Conservation (phyloP, 176 grass and related monocot genomes). For the Stipa capillata region DNA sequence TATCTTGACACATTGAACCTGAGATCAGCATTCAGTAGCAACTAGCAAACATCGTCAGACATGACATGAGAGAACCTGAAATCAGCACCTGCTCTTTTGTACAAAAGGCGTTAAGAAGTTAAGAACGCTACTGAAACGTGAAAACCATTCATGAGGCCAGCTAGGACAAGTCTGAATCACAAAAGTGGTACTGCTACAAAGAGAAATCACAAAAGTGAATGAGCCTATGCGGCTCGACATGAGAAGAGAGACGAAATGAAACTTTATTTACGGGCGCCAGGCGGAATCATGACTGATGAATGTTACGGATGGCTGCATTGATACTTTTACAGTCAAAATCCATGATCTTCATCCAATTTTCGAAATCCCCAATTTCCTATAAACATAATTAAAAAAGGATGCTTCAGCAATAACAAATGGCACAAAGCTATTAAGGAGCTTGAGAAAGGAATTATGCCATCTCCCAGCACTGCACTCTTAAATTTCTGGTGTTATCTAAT, state of each 20-base stretch:
- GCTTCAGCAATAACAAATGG: neutral
- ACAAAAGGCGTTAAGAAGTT: neutral
- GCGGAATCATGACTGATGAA: constrained; percentile 48
- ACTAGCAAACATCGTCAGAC: neutral
- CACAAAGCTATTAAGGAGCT: neutral
- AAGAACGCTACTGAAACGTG: too few species aligned
- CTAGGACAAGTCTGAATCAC: neutral
- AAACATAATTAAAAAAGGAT: neutral
- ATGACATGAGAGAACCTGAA: neutral
- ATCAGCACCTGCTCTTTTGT: neutral
- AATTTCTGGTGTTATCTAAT: neutral
- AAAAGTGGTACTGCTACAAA: neutral
- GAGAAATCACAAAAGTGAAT: neutral
- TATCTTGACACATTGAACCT: neutral
- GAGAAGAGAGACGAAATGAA: neutral
- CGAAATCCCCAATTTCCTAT: constrained; percentile 90
- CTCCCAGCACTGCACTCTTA: neutral
- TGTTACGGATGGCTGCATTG: constrained; percentile 80
- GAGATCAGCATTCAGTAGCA: neutral
- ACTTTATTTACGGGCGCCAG: neutral
- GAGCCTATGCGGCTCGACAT: too few species aligned
- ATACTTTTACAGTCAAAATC: constrained; percentile 91
- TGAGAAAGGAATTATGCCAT: neutral
- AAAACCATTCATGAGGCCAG: too few species aligned
- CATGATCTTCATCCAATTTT: constrained; percentile 97